Evolutionary conservation across 306 rosid genomes (phyloP), one percentile per base, ranked within the genome.

Genomic region (Dryas drummondii): DNA sequence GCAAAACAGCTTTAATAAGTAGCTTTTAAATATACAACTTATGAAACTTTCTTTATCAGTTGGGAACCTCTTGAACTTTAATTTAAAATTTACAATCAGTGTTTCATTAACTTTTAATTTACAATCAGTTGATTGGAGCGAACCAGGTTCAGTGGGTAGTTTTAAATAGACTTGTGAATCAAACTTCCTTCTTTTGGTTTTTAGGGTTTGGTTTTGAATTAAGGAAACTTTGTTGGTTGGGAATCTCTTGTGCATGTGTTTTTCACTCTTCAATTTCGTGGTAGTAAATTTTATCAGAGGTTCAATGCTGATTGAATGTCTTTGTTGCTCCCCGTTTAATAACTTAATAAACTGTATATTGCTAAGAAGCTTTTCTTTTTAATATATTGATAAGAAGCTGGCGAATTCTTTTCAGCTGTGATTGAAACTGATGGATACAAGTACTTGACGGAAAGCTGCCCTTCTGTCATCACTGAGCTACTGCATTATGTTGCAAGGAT

Each of bases 361-460:
- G 26, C 51, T 32, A 1, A 32, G 37, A 32, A 32, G 37, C 37
- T 32, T 32, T 32, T 32, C 37, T 32, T 32, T 32, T 32, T 32
- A 32, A 32, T 32, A 10, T 51, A 74, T 17, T 75, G 53, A 75
- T 57, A 9, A 59, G 53, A 37, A 19, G 15, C 7, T 47, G 73
- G 2, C 59, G 45, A n/a, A 13, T 64, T 56, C 6, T 68, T 82
- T 82, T 79, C 91, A 93, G 98, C 98, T 79, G 98, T 91, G 88
- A 89, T 91, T 90, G 93, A 93, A 81, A 91, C 93, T 1, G 97
- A 93, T 45, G 98, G 97, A 19, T 93, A 86, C 32, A 87, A 86
- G 32, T 84, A 91, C 75, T 73, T 93, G 80, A 87, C 81, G 76
- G 90, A 89, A 87, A 91, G 98, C 74, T 93, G 98, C 70, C 93